Evolutionary conservation across 2,329 filamentous ascomycete genomes (phyloP), one percentile per base, ranked within the genome.

Genomic region (Xylariaceae sp.): DNA sequence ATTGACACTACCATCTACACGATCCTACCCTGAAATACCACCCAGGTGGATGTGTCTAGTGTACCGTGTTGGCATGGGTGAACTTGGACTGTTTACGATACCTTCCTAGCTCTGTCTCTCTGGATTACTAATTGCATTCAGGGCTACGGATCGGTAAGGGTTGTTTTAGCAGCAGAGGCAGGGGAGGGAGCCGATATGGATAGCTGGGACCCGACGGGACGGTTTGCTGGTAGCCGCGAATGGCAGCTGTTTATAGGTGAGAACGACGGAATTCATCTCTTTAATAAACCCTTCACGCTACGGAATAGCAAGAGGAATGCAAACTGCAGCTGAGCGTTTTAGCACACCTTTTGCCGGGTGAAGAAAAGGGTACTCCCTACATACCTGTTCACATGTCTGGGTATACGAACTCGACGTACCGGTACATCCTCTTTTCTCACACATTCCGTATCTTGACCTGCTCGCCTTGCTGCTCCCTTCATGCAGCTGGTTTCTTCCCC

Each of bases 191-290:
- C 23, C 23, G 23, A 30, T 30, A 30, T 30, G 23, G 23, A 30
- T 64, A 51, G 65, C 34, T 61, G 55, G 62, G 35, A 66, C 63
- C 66, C 66, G 65, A 63, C 63, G 59, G 65, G 53, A 59, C 52
- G 67, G 67, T 68, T 51, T 62, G 54, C 60, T 66, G 63, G 66
- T 57, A 67, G 62, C 56, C 53, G 44, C 30, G 11, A 56, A 56
- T 55, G 53, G 23, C 23, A 30, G 23, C 23, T 30, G 23, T 30
- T 30, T 30, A 30, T 30, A 30, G 23, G 23, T 30, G 23, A 30
- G 23, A 30, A 30, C 23, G 4, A 30, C 23, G 23, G 17, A 18
- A 18, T 18, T 18, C 17, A 18, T 18, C 17, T 5, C 23, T 30
- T 5, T 30, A 30, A 30, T 30, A 30, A 30, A 30, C 23, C 23